Evolutionary conservation across 2,329 filamentous ascomycete genomes (phyloP).

Genomic region (Colletotrichum theobromicola): DNA sequence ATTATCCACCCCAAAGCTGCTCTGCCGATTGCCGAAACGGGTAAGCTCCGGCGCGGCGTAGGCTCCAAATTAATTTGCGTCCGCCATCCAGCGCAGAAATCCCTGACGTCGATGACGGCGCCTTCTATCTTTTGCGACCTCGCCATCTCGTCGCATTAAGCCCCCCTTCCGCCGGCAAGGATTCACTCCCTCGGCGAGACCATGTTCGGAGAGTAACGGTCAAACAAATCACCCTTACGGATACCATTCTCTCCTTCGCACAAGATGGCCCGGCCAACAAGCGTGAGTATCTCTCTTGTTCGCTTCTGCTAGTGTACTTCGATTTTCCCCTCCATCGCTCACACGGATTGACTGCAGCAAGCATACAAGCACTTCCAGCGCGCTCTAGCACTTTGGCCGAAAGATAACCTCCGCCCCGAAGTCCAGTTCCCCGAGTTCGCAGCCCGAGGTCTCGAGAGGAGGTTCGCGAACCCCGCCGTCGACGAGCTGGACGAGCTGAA

Average conservation of each 20-base stretch:
- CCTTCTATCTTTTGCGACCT: not conserved
- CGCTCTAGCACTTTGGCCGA: slow-evolving; percentile 65
- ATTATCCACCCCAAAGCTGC: not conserved
- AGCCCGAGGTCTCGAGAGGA: slow-evolving; percentile 45
- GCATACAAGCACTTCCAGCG: slow-evolving; percentile 53
- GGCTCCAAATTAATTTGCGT: slow-evolving; percentile 4
- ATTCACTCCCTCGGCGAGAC: not conserved
- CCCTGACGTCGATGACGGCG: slow-evolving; percentile 20
- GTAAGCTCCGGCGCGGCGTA: not conserved
- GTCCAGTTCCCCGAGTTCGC: slow-evolving; percentile 66
- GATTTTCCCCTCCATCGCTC: not conserved
- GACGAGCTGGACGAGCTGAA: slow-evolving; percentile 55
- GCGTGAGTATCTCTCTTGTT: slow-evolving; percentile 19
- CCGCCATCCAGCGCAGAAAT: slow-evolving; percentile 2
- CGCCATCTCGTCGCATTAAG: slow-evolving; percentile 28
- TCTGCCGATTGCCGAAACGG: not conserved
- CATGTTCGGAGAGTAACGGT: not conserved
- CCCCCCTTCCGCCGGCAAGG: slow-evolving; percentile 35
- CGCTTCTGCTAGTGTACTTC: not conserved
- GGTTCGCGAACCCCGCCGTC: slow-evolving; percentile 26
- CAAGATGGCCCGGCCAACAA: slow-evolving; percentile 26
- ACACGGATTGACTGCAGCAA: slow-evolving; percentile 34
- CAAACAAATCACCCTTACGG: not conserved
- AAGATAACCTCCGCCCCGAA: slow-evolving; percentile 66
- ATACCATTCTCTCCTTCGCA: not conserved